These are phyloP conservation scores for Neurospora cerealis DNA, from an alignment of 495 filamentous ascomycete species.

Conservation along the genomic window DNA sequence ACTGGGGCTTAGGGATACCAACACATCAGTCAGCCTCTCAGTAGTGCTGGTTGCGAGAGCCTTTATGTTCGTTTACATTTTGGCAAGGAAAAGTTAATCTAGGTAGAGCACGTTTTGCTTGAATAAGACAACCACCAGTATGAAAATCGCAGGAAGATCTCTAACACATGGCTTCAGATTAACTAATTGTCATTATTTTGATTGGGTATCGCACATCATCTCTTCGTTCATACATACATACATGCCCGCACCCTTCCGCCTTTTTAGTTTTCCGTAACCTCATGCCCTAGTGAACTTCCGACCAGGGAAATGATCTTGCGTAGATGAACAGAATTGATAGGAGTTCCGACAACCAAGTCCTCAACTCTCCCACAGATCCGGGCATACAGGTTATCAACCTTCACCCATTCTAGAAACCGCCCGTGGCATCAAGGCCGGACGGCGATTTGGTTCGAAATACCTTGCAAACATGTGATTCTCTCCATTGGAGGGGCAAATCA, in stretches of 20 bases:
- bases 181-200: not conserved
- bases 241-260: not conserved
- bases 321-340: not conserved
- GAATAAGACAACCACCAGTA: too few species aligned
- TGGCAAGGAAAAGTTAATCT: not conserved
- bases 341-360: not conserved
- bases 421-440: not conserved
- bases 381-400: not conserved
- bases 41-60: not conserved
- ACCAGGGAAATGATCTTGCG: not conserved
- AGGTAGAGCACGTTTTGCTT: not conserved
- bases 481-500: not conserved
- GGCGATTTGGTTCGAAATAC: not conserved
- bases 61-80: not conserved
- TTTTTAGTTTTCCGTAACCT: not conserved
- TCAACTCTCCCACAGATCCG: not conserved
- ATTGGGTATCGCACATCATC: not conserved
- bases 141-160: too few species aligned
- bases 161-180: not conserved
- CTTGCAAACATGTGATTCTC: not conserved
- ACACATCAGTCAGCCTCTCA: too few species aligned
- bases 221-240: not conserved
- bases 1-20: not conserved
- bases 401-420: not conserved
- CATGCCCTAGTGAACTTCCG: not conserved